Base-by-base conservation (phyloP, 2,329 filamentous ascomycete species). In the Neonectria coccinea region DNA sequence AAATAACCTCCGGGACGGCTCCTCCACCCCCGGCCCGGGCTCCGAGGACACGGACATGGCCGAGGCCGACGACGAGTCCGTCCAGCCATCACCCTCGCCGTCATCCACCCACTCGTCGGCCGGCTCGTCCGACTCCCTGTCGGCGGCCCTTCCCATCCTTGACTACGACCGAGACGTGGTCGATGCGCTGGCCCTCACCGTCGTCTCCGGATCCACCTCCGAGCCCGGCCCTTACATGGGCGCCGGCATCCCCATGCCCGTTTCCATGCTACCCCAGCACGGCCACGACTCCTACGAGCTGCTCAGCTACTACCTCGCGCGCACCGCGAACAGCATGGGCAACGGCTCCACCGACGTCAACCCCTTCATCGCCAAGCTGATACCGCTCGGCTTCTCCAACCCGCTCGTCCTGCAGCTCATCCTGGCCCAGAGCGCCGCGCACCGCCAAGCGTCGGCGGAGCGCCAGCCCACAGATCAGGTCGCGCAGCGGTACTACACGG, bases 281-380 rank as follows among this genome's bases (percentile, higher is more conserved):
- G 70, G 72, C 1, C 75, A 73, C 20, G 79, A 75, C 72, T 83
- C 74, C 60, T 79, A 79, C 74, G 81, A 83, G 51, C 75, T 84
- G 5, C 75, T 84, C 10, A 80, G 79, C 59, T 82, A 83, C 69
- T 84, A 84, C 65, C 66, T 83, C 6, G 71, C 75, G 2, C 80
- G 79, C 2, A 84, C 82, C 0, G 79, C 81, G 16, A 79, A 79
- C 47, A 82, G 80, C 55, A 83, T 84, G 81, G 81, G 80, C 33
- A 84, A 84, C 58, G 82, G 81, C 1, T 81, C 82, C 1, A 83
- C 82, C 1, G 76, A 78, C 1, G 73, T 81, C 45, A 84, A 84
- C 47, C 82, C 82, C 0, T 83, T 84, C 54, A 72, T 83, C 18
- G 78, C 79, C 27, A 81, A 83, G 56, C 76, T 84, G 25, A 78